These are phyloP conservation scores for Bauhinia variegata DNA, from an alignment of 306 rosid genomes.

Conservation along the genomic window DNA sequence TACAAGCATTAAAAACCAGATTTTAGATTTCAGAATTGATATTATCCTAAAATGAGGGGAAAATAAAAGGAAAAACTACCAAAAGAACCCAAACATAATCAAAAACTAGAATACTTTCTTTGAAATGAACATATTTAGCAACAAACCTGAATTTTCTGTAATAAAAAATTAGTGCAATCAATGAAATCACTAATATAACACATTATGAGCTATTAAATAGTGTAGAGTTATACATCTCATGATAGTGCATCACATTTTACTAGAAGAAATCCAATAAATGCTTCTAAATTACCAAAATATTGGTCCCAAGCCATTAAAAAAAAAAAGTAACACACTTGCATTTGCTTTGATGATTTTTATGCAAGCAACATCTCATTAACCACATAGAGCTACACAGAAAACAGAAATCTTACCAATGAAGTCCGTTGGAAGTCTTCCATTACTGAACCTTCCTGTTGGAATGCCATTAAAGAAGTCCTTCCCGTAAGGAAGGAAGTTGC, in stretches of 20 bases:
- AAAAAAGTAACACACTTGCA: neutral
- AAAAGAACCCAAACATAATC: neutral
- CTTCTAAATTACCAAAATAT: too few relatives aligned
- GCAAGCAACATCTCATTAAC: neutral
- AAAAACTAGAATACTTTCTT: too few relatives aligned
- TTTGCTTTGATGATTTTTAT: neutral
- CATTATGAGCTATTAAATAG: too few relatives aligned
- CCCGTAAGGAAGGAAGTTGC: conserved; percentile 81
- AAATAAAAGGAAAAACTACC: neutral
- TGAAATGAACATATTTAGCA: too few relatives aligned
- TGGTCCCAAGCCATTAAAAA: too few relatives aligned
- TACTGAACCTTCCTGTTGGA: conserved; percentile 71
- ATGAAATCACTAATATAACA: too few relatives aligned
- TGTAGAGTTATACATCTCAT: too few relatives aligned
- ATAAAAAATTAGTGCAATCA: too few relatives aligned
- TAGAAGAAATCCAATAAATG: too few relatives aligned
- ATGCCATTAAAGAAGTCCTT: conserved; percentile 55
- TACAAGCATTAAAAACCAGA: neutral
- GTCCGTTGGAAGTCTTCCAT: conserved; percentile 78
- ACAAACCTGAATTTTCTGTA: too few relatives aligned
- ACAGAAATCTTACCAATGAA: conserved; percentile 57
- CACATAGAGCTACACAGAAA: neutral
- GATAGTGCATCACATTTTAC: too few relatives aligned
- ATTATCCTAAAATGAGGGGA: neutral
- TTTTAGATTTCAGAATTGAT: neutral